Conservation (phyloP, 306 rosid genomes). For the Trifolium dubium region DNA sequence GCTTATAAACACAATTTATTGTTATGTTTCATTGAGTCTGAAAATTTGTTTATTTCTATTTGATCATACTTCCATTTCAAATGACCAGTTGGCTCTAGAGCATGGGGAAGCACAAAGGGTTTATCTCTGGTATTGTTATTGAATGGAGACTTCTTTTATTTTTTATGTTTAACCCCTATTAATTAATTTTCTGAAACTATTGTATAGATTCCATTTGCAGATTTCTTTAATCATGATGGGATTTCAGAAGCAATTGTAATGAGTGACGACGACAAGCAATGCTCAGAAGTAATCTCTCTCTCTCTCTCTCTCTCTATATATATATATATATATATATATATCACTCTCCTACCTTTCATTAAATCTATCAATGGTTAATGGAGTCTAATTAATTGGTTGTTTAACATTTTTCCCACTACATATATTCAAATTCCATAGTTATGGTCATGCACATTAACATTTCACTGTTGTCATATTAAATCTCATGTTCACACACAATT, state of each 20-base stretch:
- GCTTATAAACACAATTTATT: constrained; percentile 23
- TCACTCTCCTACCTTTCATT: neutral
- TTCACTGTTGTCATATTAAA: constrained; percentile 1
- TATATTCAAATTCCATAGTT: constrained; percentile 22
- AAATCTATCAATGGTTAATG: constrained; percentile 23
- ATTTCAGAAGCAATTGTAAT: constrained; percentile 67
- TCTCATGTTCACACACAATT: constrained; percentile 2
- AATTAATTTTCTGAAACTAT: constrained; percentile 34
- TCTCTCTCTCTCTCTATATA: constrained; percentile 29
- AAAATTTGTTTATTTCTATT: constrained; percentile 14
- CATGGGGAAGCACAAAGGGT: constrained; percentile 80
- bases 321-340: no score
- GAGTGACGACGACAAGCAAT: constrained; percentile 65
- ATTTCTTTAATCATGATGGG: constrained; percentile 80
- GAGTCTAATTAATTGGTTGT: constrained; percentile 27
- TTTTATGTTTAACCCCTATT: constrained; percentile 15
- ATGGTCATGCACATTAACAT: neutral
- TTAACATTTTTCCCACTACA: neutral
- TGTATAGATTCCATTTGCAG: constrained; percentile 88
- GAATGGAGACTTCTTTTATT: constrained; percentile 23
- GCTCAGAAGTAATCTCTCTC: constrained; percentile 65
- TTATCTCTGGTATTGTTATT: constrained; percentile 73
- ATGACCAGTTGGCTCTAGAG: constrained; percentile 84
- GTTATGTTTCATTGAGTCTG: constrained; percentile 20
- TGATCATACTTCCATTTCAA: constrained; percentile 44